Evolutionary conservation across 768 basidiomycete species (phyloP).

Genomic region (Galerina marginata): DNA sequence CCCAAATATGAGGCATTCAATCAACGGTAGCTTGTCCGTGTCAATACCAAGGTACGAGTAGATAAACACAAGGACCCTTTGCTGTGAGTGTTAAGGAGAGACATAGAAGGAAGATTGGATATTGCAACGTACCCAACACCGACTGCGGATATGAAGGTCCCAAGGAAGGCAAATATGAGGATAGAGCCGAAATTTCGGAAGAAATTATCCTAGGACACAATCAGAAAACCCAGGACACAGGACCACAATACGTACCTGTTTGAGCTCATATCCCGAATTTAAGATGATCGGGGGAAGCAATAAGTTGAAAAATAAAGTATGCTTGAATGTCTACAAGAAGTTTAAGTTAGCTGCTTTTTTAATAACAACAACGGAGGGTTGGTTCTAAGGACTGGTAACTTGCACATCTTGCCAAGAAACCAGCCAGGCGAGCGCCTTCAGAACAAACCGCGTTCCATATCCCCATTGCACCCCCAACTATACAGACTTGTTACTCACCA

Average conservation of each 20-base stretch:
- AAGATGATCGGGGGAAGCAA: slow-evolving; percentile 98
- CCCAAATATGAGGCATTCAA: slow-evolving; percentile 96
- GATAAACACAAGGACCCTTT: slow-evolving; percentile 90
- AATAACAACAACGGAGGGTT: no score
- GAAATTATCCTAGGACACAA: slow-evolving; percentile 82
- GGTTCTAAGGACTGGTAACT: no score
- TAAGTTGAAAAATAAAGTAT: slow-evolving; percentile 97
- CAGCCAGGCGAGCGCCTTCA: background rate
- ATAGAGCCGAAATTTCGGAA: slow-evolving; percentile 99
- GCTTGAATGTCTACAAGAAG: slow-evolving; percentile 81
- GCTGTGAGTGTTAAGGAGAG: slow-evolving; percentile 52
- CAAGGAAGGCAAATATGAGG: slow-evolving; percentile 89
- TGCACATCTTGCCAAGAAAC: background rate
- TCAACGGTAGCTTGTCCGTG: slow-evolving; percentile 79
- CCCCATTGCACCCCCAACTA: background rate
- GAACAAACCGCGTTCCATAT: no score
- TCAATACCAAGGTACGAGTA: slow-evolving; percentile 94
- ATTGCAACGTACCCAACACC: slow-evolving; percentile 85
- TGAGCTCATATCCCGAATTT: slow-evolving; percentile 97
- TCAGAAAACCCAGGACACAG: slow-evolving; percentile 6
- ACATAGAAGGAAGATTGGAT: background rate
- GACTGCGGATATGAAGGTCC: slow-evolving; percentile 95
- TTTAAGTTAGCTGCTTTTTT: background rate
- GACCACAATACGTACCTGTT: slow-evolving; percentile 66
- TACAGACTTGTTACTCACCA: slow-evolving; percentile 63